A percentile compares a stretch with the other conserved stretches of the same genome.
Conservation (phyloP, 108 stramenopile species). For the Cylindrotheca fusiformis region DNA sequence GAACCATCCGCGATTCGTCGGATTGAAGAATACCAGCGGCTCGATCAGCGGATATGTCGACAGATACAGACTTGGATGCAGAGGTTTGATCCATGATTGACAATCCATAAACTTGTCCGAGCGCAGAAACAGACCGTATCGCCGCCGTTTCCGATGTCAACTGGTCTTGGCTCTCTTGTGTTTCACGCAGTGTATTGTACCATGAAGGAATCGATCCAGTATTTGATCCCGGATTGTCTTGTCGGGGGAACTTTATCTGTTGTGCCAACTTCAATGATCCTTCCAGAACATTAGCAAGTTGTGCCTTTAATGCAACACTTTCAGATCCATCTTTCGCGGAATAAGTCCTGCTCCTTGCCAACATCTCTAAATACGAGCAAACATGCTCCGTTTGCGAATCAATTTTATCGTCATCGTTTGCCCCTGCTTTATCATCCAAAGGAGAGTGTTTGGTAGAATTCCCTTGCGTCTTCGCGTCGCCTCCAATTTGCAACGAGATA, state of each 20-base stretch:
- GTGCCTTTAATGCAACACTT: neutral
- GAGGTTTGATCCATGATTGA: conserved; percentile 45
- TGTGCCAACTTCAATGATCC: conserved; percentile 54
- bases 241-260: conserved; percentile 46
- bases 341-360: conserved; percentile 30
- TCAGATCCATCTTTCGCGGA: conserved; percentile 3
- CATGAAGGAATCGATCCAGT: conserved; percentile 33
- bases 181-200: conserved; percentile 34
- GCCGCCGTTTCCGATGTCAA: conserved; percentile 31
- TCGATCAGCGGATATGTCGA: conserved; percentile 10
- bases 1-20: conserved; percentile 43
- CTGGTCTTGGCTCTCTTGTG: neutral
- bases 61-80: conserved; percentile 3
- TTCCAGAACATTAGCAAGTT: conserved; percentile 34
- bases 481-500: conserved; percentile 15
- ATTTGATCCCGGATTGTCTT: conserved; percentile 18
- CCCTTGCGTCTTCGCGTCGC: conserved; percentile 1
- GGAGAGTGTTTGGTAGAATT: neutral
- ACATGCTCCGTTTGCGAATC: conserved; percentile 14
- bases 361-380: conserved; percentile 27
- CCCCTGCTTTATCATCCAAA: neutral
- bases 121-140: conserved; percentile 44
- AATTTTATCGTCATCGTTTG: neutral
- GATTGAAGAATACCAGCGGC: conserved; percentile 10
- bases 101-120: conserved; percentile 54